A percentile compares a stretch with the other conserved stretches of the same genome.
Evolutionary conservation across 1,284 basidiomycete genomes (phyloP).

Genomic region (Ceratobasidium sp.): DNA sequence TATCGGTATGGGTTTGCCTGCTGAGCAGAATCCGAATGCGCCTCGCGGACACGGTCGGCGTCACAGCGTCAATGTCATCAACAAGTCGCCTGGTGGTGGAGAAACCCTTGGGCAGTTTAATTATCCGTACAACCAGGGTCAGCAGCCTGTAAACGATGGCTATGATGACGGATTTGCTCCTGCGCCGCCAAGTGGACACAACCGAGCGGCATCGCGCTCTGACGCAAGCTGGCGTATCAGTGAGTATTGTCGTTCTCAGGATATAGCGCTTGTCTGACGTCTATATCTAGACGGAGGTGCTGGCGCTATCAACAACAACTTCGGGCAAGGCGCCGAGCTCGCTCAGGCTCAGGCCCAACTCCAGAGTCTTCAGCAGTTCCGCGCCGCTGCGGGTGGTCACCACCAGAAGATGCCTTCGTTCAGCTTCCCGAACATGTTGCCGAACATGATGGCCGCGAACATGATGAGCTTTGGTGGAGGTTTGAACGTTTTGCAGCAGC

Average conservation of each 20-base stretch:
- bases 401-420: conserved; percentile 98
- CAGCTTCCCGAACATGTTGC: conserved; percentile 96
- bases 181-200: conserved; percentile 71
- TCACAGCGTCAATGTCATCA: conserved; percentile 94
- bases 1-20: conserved; percentile 60
- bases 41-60: conserved; percentile 90
- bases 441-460: conserved; percentile 94
- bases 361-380: conserved; percentile 96
- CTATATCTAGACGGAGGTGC: conserved; percentile 74
- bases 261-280: conserved; percentile 48
- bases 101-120: conserved; percentile 48
- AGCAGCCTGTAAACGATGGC: conserved; percentile 63
- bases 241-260: conserved; percentile 61
- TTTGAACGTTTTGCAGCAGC: conserved; percentile 83
- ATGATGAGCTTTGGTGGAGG: conserved; percentile 91
- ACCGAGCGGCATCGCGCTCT: conserved; percentile 79
- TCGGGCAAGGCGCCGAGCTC: conserved; percentile 77
- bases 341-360: conserved; percentile 97
- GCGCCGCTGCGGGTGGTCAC: conserved; percentile 93
- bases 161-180: conserved; percentile 83
- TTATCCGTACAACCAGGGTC: conserved; percentile 40
- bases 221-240: conserved; percentile 92
- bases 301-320: conserved; percentile 73
- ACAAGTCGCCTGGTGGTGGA: conserved; percentile 69
- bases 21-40: conserved; percentile 67